Conservation (phyloP, 2,329 filamentous ascomycete species). For the Graphilbum sp. region DNA sequence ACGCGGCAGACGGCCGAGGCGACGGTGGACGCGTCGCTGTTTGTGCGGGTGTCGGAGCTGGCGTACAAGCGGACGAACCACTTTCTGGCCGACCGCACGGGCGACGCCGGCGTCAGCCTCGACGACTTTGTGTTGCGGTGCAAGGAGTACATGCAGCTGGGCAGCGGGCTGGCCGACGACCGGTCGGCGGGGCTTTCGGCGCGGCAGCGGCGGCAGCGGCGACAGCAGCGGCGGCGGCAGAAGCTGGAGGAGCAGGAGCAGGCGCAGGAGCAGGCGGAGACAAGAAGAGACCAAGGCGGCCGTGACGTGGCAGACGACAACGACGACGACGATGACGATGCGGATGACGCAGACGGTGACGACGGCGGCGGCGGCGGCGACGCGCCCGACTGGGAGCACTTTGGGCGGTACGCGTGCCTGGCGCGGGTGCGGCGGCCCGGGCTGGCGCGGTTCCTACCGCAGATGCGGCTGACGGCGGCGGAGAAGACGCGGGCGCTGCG, state of each 20-base stretch:
- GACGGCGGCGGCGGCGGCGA: constrained; percentile 55
- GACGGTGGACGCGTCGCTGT: constrained; percentile 71
- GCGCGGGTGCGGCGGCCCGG: constrained; percentile 58
- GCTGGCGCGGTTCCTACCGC: constrained; percentile 64
- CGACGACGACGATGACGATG: constrained; percentile 52
- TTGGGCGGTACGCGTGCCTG: constrained; percentile 64
- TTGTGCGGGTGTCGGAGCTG: constrained; percentile 67
- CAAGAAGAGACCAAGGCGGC: too few species aligned
- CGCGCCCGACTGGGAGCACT: constrained; percentile 65
- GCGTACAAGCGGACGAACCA: constrained; percentile 63
- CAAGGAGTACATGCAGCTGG: constrained; percentile 69
- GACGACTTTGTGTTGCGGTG: constrained; percentile 88
- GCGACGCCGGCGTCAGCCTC: constrained; percentile 62
- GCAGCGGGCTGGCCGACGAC: constrained; percentile 36
- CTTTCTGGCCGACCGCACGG: constrained; percentile 51
- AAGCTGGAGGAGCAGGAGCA: too few species aligned
- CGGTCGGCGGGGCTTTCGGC: constrained; percentile 32
- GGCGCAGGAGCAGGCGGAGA: too few species aligned
- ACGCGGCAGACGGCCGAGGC: constrained; percentile 85
- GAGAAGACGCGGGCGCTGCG: constrained; percentile 60
- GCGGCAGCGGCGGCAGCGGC: constrained; percentile 29
- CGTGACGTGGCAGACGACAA: constrained; percentile 33
- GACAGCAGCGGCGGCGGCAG: constrained; percentile 16
- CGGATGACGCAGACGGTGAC: constrained; percentile 41
- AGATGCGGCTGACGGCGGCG: constrained; percentile 70